Evolutionary conservation across 805 yeast genomes (phyloP), one percentile per base, ranked within the genome.

Genomic region (Wickerhamomyces ciferrii): DNA sequence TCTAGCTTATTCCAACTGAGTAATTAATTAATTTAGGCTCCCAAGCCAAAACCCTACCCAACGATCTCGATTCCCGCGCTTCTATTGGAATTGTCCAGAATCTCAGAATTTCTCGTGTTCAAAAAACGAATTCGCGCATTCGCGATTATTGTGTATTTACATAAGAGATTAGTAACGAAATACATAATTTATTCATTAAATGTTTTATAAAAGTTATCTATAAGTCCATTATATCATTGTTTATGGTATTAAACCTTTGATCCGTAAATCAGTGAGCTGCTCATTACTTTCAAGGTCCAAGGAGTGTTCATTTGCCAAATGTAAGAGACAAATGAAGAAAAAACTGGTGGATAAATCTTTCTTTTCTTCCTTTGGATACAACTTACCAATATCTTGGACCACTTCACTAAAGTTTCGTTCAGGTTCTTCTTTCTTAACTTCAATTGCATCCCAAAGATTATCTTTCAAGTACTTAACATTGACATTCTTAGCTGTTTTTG

Each of bases 291-390:
- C 68, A 8, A 89, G 75, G 3, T 69, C 59, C 35, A 89, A 70
- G 1, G 91, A 94, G 57, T 86, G 82, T 61, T 89, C 97, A 61
- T 90, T 89, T 13, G 96, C 96, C 50, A 89, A 69, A 66, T 89
- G 97, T 29, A 89, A 66, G 57, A 88, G 67, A 58, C 96, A 87
- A 46, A 89, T 87, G 56, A 89, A 89, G 56, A 87, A 86, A 62
- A 86, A 86, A 67, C 95, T 84, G 1, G 96, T 88, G 1, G 95
- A 84, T 4, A 90, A 62, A 43, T 89, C 96, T 40, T 73, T 75
- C 51, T 72, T 68, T 25, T 81, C 74, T 37, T 75, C 78, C 9
- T 71, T 62, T 2, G 76, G 70, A 60, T 90, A 89, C 60, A 70
- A 71, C 4, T 63, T 60, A 20, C 70, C 69, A 20, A 84, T 69